phyloP scores from a whole-genome alignment of 805 yeast genomes.

The Kazachstania africana region DNA sequence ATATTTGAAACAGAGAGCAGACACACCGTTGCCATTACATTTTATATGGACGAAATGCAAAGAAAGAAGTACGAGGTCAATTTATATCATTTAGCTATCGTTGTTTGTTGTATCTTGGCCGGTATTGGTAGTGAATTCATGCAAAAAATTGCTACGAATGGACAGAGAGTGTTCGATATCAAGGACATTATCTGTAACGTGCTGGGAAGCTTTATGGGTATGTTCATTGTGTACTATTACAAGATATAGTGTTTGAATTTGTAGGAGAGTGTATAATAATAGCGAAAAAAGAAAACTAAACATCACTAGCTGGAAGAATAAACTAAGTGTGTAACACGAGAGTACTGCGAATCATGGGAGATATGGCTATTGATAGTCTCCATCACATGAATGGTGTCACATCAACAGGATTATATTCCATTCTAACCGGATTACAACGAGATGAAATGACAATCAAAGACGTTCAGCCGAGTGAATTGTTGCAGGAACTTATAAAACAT shows the following conservation, averaged over 20 bases:
- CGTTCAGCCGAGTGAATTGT: neutral
- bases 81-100: constrained; percentile 24
- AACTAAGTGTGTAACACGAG: too few species aligned
- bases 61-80: neutral
- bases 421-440: too few species aligned
- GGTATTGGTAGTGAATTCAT: constrained; percentile 39
- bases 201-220: constrained; percentile 19
- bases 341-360: too few species aligned
- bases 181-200: constrained; percentile 34
- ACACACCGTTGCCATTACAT: neutral
- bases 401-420: too few species aligned
- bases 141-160: constrained; percentile 27
- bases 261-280: too few species aligned
- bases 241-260: too few species aligned
- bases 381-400: too few species aligned
- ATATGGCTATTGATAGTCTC: too few species aligned
- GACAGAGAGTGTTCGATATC: constrained; percentile 36
- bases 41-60: neutral
- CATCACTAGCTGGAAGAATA: too few species aligned
- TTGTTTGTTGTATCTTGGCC: constrained; percentile 36
- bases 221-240: too few species aligned
- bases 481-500: constrained; percentile 1
- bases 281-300: too few species aligned
- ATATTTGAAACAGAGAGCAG: too few species aligned
- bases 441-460: neutral